Base-by-base conservation (phyloP, 139 green algal genomes). In the Coelastrella sp. region DNA sequence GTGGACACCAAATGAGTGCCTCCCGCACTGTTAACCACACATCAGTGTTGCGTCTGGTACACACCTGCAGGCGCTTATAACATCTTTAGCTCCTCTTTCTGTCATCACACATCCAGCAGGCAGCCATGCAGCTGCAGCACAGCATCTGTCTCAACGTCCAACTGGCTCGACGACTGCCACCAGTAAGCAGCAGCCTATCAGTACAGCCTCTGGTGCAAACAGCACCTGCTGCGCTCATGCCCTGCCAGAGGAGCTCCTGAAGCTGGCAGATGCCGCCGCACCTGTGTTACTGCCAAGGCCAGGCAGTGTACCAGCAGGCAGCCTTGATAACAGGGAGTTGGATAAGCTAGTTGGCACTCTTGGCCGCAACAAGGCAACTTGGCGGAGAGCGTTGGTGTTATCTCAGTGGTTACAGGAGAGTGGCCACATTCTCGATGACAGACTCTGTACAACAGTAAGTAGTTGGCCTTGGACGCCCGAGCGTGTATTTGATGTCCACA, bases 311-410 rank as follows among this genome's bases (percentile, higher is more conserved):
- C 82, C 86, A 65, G 17, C 85, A 9, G 72, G 12, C 49, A 81
- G 76, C 72, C 88, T 96, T 24, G 93, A 98, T 90, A 98, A 98
- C 92, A 90, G 94, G 61, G 96, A 97, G 92, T 93, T 98, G 70
- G 97, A 98, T 92, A 98, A 97, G 93, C 93, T 98, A 27, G 93
- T 98, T 49, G 91, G 92, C 6, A 89, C 91, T 0, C 87, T 98
- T 74, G 95, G 95, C 7, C 92, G 93, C 35, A 96, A 92, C 94
- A 96, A 95, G 66, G 90, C 93, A 58, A 98, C 96, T 15, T 98
- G 96, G 96, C 93, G 96, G 59, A 90, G 96, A 24, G 94, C 94
- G 0, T 91, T 98, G 74, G 15, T 95, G 85, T 88, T 98, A 80
- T 94, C 94, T 66, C 94, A 97, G 84, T 97, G 96, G 96, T 92